Evolutionary conservation across 768 basidiomycete species (phyloP).

Genomic region (Antrodiella citrinella): DNA sequence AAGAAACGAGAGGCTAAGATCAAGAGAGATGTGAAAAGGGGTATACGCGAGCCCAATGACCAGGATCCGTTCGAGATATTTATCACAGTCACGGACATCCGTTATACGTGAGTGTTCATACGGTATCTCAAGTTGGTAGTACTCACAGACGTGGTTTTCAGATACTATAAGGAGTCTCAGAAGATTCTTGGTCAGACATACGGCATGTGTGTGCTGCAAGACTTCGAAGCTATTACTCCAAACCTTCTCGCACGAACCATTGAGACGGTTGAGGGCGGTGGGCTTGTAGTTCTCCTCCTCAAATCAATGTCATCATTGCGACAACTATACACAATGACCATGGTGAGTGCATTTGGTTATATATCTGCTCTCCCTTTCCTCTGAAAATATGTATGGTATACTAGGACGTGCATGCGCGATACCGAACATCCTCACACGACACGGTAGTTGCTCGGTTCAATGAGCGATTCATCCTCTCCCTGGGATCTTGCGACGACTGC

Average conservation of each 20-base stretch:
- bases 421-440: slow-evolving; percentile 87
- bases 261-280: slow-evolving; percentile 97
- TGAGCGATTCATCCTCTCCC: slow-evolving; percentile 96
- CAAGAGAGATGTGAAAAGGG: slow-evolving; percentile 91
- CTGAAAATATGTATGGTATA: neutral
- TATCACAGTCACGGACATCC: slow-evolving; percentile 96
- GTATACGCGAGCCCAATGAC: slow-evolving; percentile 89
- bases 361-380: neutral
- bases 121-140: neutral
- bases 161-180: slow-evolving; percentile 95
- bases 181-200: slow-evolving; percentile 97
- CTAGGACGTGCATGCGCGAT: slow-evolving; percentile 93
- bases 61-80: slow-evolving; percentile 98
- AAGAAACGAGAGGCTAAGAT: slow-evolving; percentile 97
- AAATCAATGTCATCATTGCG: slow-evolving; percentile 92
- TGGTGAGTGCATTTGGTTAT: slow-evolving; percentile 31
- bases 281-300: slow-evolving; percentile 77
- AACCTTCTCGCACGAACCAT: slow-evolving; percentile 95
- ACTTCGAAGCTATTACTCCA: slow-evolving; percentile 97
- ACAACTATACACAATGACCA: slow-evolving; percentile 91
- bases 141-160: slow-evolving; percentile 4
- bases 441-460: slow-evolving; percentile 93
- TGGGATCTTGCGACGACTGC: slow-evolving; percentile 89
- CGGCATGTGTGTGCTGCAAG: slow-evolving; percentile 95
- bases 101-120: slow-evolving; percentile 70